phyloP scores from a whole-genome alignment of 441 rosid genomes.

The Syzygium malaccense region DNA sequence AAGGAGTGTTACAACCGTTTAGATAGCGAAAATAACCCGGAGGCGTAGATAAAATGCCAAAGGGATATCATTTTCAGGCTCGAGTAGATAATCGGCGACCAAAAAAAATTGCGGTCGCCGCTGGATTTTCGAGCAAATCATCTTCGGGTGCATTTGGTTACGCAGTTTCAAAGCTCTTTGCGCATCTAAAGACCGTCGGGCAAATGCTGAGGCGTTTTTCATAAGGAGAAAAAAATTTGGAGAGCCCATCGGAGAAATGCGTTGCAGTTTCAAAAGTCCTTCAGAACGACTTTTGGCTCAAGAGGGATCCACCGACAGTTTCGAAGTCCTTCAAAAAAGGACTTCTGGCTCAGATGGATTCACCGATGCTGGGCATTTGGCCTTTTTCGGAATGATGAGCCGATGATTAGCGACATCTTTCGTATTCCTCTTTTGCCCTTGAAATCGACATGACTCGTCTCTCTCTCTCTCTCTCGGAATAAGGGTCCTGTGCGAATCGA shows the following conservation, averaged over 20 bases:
- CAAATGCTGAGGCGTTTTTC: fast-evolving
- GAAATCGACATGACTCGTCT: not conserved
- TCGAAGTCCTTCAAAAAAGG: too few species aligned
- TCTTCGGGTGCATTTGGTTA: not conserved
- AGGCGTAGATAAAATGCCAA: not conserved
- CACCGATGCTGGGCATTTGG: not conserved
- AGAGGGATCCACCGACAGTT: not conserved
- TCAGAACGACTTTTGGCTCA: not conserved
- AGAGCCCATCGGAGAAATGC: not conserved
- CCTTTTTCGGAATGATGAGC: not conserved
- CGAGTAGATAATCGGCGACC: too few species aligned
- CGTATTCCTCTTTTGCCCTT: not conserved
- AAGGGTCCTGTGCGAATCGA: fast-evolving
- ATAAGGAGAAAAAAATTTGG: not conserved
- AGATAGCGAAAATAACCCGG: not conserved
- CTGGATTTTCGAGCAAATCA: not conserved
- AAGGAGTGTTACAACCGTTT: not conserved
- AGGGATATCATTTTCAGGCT: not conserved
- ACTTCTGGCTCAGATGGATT: not conserved
- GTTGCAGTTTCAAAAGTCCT: not conserved
- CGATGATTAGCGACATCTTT: not conserved
- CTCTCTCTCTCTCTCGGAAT: not conserved
- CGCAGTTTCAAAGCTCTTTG: not conserved
- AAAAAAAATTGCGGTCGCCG: fast-evolving
- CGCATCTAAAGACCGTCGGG: not conserved